A percentile compares a stretch with the other conserved stretches of the same genome.
Conservation (phyloP, 352 stramenopile genomes). For the Phytophthora pistaciae region DNA sequence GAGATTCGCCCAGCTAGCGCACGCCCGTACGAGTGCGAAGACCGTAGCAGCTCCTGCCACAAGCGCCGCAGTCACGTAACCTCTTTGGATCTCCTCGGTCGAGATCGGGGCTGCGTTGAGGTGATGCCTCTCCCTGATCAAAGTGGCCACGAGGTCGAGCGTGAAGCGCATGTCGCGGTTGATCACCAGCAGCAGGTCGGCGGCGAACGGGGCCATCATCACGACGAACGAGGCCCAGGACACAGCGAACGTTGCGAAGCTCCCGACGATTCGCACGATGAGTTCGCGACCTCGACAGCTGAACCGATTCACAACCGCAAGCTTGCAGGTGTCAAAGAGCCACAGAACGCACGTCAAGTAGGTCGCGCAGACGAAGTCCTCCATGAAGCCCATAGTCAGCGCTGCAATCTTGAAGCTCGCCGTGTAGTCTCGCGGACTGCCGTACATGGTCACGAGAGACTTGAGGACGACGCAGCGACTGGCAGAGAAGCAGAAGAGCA, state of each 20-base stretch:
- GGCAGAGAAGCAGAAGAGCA: constrained; percentile 15
- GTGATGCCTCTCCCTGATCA: constrained; percentile 31
- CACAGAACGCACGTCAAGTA: constrained; percentile 23
- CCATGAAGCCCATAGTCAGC: constrained; percentile 14
- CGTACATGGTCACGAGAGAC: constrained; percentile 20
- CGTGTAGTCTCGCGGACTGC: constrained; percentile 3
- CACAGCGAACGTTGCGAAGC: neutral
- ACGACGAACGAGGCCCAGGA: constrained; percentile 18
- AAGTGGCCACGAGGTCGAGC: constrained; percentile 31
- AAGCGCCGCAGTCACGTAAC: constrained; percentile 26
- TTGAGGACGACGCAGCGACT: constrained; percentile 12
- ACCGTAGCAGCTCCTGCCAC: constrained; percentile 13
- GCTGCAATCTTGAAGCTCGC: constrained; percentile 11
- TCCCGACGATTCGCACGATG: neutral
- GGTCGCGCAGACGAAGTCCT: constrained; percentile 29
- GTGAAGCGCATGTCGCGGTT: constrained; percentile 42
- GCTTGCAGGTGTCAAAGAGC: constrained; percentile 13
- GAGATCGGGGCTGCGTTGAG: constrained; percentile 31
- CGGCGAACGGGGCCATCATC: constrained; percentile 28
- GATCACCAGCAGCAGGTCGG: constrained; percentile 41
- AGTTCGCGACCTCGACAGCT: neutral
- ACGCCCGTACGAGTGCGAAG: neutral
- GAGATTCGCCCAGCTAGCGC: constrained; percentile 1
- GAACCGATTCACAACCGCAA: neutral
- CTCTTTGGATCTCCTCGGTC: constrained; percentile 29